Percentiles rank a stretch among this genome's conserved stretches.
Evolutionary conservation across 2,329 filamentous ascomycete genomes (phyloP).

Genomic region (Curvularia hawaiiensis): DNA sequence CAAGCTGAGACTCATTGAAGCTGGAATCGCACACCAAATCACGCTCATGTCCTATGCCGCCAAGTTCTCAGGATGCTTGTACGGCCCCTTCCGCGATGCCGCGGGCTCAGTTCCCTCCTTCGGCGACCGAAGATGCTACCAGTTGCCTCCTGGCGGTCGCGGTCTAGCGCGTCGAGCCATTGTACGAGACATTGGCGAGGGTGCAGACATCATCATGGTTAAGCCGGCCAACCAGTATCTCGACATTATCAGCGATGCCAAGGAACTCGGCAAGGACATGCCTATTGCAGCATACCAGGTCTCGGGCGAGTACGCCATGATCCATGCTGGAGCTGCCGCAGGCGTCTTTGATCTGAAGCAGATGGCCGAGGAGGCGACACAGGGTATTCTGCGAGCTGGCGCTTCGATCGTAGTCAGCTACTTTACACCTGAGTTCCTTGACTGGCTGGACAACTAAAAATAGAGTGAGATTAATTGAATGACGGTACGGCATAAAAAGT

Average conservation of each 20-base stretch:
- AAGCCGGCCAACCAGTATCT: slow-evolving; percentile 96
- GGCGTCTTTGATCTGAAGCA: slow-evolving; percentile 94
- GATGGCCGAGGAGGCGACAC: slow-evolving; percentile 94
- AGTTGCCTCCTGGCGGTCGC: slow-evolving; percentile 89
- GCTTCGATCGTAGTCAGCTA: slow-evolving; percentile 94
- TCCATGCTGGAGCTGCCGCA: slow-evolving; percentile 92
- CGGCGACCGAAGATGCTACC: slow-evolving; percentile 95
- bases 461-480: neutral
- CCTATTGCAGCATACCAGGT: slow-evolving; percentile 97
- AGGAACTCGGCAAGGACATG: slow-evolving; percentile 88
- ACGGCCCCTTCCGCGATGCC: slow-evolving; percentile 96
- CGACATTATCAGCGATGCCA: slow-evolving; percentile 97
- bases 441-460: slow-evolving; percentile 59
- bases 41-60: slow-evolving; percentile 97
- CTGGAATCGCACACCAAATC: slow-evolving; percentile 87
- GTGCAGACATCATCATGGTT: slow-evolving; percentile 98
- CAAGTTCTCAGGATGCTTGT: slow-evolving; percentile 95
- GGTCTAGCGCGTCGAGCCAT: slow-evolving; percentile 92
- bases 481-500: neutral
- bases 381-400: slow-evolving; percentile 90
- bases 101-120: slow-evolving; percentile 90
- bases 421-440: slow-evolving; percentile 80
- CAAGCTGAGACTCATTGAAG: slow-evolving; percentile 96
- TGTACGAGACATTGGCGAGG: slow-evolving; percentile 85
- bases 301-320: slow-evolving; percentile 97